Evolutionary conservation across 2,329 filamentous ascomycete genomes (phyloP).

Genomic region (Mollisiaceae sp.): DNA sequence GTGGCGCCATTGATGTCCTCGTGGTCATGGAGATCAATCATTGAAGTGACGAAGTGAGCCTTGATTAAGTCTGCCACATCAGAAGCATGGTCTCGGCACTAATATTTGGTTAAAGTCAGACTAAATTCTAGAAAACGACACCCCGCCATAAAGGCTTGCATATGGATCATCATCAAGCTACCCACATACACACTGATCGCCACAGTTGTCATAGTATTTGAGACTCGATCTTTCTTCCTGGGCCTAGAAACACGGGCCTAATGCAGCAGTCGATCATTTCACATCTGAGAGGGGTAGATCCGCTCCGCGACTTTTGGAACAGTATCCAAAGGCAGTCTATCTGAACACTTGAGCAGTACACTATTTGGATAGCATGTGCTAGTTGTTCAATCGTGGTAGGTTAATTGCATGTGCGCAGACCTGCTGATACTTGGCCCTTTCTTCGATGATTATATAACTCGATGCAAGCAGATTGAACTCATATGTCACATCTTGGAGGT

Average conservation of each 20-base stretch:
- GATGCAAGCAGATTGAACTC: slow-evolving; percentile 1
- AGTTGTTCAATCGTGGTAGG: too few species aligned
- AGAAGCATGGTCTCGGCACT: slow-evolving; percentile 12
- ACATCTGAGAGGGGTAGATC: slow-evolving; percentile 9
- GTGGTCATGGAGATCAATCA: slow-evolving; percentile 9
- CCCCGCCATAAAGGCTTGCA: slow-evolving; percentile 10
- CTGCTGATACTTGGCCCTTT: slow-evolving; percentile 13
- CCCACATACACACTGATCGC: slow-evolving; percentile 2
- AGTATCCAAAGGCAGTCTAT: slow-evolving; percentile 9
- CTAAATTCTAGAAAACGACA: not conserved
- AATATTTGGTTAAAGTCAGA: too few species aligned
- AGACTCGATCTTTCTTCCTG: not conserved
- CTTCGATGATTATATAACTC: not conserved
- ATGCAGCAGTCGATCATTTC: not conserved
- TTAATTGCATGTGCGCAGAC: too few species aligned
- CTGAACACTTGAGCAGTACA: too few species aligned
- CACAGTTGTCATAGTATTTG: not conserved
- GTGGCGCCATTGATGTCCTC: slow-evolving; percentile 10
- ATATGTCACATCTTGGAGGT: not conserved
- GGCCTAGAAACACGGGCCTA: not conserved
- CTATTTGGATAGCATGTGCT: too few species aligned
- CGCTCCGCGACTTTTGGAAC: slow-evolving; percentile 3
- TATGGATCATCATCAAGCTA: slow-evolving; percentile 1
- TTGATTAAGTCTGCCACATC: slow-evolving; percentile 6
- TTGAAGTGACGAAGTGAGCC: slow-evolving; percentile 5